Percentiles rank a stretch among this genome's conserved stretches.
Conservation (phyloP, 805 yeast genomes). For the Metschnikowia amazonensis region DNA sequence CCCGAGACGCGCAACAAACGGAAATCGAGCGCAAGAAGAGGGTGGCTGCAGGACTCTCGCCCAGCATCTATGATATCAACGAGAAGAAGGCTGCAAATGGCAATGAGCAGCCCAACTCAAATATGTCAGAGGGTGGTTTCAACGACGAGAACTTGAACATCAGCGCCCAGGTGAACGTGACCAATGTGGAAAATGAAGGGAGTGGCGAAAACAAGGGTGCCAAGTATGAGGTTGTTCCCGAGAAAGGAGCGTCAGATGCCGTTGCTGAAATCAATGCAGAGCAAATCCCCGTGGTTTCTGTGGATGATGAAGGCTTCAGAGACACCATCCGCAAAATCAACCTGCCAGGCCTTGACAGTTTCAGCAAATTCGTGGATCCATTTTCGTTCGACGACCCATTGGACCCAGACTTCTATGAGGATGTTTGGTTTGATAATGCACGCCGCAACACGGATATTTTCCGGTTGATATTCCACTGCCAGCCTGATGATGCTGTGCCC, state of each 20-base stretch:
- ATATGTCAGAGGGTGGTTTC: no score
- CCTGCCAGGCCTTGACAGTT: conserved; percentile 34
- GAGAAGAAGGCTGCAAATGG: neutral
- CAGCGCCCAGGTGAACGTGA: conserved; percentile 12
- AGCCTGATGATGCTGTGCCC: conserved; percentile 89
- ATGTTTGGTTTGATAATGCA: conserved; percentile 80
- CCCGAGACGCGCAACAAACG: conserved; percentile 41
- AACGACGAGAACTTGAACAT: conserved; percentile 4
- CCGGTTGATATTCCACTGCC: conserved; percentile 84
- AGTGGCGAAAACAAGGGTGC: conserved; percentile 5
- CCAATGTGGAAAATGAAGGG: conserved; percentile 5
- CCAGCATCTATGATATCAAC: conserved; percentile 5
- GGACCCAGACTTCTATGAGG: conserved; percentile 76
- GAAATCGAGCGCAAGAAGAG: conserved; percentile 40
- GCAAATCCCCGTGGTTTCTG: conserved; percentile 31
- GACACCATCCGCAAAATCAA: conserved; percentile 37
- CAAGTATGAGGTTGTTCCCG: conserved; percentile 19
- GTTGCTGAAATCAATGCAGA: conserved; percentile 22
- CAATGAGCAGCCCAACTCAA: neutral
- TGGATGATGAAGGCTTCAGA: conserved; percentile 42
- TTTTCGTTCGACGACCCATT: conserved; percentile 86
- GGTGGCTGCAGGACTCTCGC: conserved; percentile 29
- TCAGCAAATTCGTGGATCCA: conserved; percentile 69
- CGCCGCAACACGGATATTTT: conserved; percentile 76
- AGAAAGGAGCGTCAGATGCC: conserved; percentile 10